Percentiles rank a stretch among this genome's conserved stretches.
These are phyloP conservation scores for Marasmius sp. DNA, from an alignment of 1,284 basidiomycete species.

Conservation along the genomic window DNA sequence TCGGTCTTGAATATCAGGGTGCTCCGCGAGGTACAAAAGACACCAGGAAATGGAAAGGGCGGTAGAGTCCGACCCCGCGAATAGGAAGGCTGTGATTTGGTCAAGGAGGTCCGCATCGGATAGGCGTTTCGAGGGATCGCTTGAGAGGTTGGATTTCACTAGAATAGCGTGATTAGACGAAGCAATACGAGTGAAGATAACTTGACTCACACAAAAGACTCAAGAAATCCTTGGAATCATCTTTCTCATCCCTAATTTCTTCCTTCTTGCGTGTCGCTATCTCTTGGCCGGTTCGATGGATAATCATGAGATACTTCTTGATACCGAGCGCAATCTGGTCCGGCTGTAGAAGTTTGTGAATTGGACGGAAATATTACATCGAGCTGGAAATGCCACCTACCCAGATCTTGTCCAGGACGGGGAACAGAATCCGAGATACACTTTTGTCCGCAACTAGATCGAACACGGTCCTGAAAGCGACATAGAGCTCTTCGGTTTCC, in stretches of 20 bases:
- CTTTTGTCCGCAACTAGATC: slow-evolving; percentile 40
- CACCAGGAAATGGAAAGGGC: slow-evolving; percentile 54
- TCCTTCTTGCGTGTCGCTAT: slow-evolving; percentile 42
- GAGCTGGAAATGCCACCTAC: slow-evolving; percentile 26
- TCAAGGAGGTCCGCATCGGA: slow-evolving; percentile 51
- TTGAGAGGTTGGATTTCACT: slow-evolving; percentile 51
- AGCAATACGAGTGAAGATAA: neutral
- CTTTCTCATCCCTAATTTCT: slow-evolving; percentile 32
- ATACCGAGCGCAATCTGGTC: slow-evolving; percentile 37
- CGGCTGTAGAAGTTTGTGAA: slow-evolving; percentile 29
- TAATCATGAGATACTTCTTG: slow-evolving; percentile 35
- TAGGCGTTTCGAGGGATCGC: slow-evolving; percentile 38
- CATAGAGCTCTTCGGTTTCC: slow-evolving; percentile 46
- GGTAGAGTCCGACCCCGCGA: slow-evolving; percentile 56
- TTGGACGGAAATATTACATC: neutral
- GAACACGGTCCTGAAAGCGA: slow-evolving; percentile 50
- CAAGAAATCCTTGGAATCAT: slow-evolving; percentile 43
- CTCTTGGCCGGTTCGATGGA: slow-evolving; percentile 37
- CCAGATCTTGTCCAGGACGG: slow-evolving; percentile 41
- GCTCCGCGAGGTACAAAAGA: slow-evolving; percentile 48
- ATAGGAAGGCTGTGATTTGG: slow-evolving; percentile 53
- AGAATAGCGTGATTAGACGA: slow-evolving; percentile 2
- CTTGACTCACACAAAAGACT: slow-evolving; percentile 43
- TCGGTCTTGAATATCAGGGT: slow-evolving; percentile 46
- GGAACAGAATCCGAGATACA: slow-evolving; percentile 44